These are phyloP conservation scores for Pilobolus umbonatus DNA, from an alignment of 192 early-diverging fungal genomes.

Conservation along the genomic window DNA sequence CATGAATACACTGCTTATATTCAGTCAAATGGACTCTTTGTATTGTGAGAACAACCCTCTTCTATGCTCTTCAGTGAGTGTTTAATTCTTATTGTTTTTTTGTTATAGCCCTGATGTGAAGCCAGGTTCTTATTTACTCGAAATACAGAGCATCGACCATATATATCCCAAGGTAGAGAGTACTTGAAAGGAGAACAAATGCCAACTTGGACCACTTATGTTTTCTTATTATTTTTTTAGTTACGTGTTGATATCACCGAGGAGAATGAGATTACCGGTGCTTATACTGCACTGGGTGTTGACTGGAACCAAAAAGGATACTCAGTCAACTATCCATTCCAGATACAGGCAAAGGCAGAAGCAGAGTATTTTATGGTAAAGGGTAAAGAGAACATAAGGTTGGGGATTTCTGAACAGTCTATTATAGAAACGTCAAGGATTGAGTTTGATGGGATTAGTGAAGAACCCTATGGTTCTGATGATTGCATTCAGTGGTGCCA, in stretches of 20 bases:
- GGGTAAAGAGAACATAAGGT: not conserved
- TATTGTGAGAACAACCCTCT: not conserved
- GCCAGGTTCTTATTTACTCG: constrained; percentile 47
- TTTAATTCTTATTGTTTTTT: not conserved
- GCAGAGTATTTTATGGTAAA: constrained; percentile 50
- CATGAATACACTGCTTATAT: constrained; percentile 2
- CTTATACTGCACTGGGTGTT: constrained; percentile 35
- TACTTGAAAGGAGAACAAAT: not conserved
- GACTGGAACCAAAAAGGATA: constrained; percentile 47
- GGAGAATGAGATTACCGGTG: constrained; percentile 27
- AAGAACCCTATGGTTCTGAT: constrained; percentile 59
- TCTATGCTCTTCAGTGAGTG: not conserved
- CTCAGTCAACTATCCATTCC: constrained; percentile 40
- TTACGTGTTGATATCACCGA: constrained; percentile 42
- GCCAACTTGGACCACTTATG: not conserved
- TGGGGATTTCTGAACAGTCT: not conserved
- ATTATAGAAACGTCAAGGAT: constrained; percentile 46
- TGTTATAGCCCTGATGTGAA: constrained; percentile 38
- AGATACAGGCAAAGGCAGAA: constrained; percentile 35
- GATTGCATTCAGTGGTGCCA: constrained; percentile 49
- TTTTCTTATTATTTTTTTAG: constrained; percentile 18
- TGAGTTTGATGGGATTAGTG: constrained; percentile 46
- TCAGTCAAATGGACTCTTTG: constrained; percentile 4
- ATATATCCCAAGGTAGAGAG: constrained; percentile 46
- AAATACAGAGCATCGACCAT: constrained; percentile 47